Evolutionary conservation across 2,329 filamentous ascomycete species (phyloP), one percentile per base, ranked within the genome.

Genomic region (Xylariaceae sp.): DNA sequence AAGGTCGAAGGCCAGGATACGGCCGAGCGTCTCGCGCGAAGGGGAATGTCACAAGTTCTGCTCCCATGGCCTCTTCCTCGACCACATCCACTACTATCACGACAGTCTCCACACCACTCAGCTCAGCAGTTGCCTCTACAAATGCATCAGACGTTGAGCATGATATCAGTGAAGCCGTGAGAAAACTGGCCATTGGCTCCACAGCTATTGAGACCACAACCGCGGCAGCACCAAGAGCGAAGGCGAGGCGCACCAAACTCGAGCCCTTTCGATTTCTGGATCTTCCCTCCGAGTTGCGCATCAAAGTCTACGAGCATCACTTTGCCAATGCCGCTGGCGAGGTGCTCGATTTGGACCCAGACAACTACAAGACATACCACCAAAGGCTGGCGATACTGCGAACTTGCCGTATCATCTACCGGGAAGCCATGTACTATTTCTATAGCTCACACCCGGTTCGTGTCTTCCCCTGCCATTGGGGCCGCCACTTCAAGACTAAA

Each of bases 401-500:
- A 44, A 81, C 81, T 31, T 87, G 80, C 63, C 78, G 75, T 47
- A 79, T 77, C 47, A 72, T 89, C 39, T 81, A 87, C 62, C 65
- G 69, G 14, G 87, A 90, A 67, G 83, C 86, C 1, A 79, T 81
- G 1, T 78, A 84, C 59, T 75, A 78, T 55, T 87, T 89, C 66
- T 90, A 88, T 69, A 80, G 80, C 63, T 77, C 75, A 9, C 78
- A 81, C 48, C 75, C 79, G 0, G 79, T 88, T 48, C 83, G 86
- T 49, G 67, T 91, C 34, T 90, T 90, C 61, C 85, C 86, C 12
- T 83, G 79, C 3, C 74, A 80, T 18, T 79, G 80, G 5, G 83
- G 83, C 42, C 77, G 79, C 38, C 84, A 86, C 70, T 88, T 88
- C 73, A 87, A 89, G 70, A 84, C 83, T 31, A 89, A 89, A 71